These are phyloP conservation scores for Eimeria acervulina DNA, from an alignment of 169 alveolate species.

Conservation along the genomic window DNA sequence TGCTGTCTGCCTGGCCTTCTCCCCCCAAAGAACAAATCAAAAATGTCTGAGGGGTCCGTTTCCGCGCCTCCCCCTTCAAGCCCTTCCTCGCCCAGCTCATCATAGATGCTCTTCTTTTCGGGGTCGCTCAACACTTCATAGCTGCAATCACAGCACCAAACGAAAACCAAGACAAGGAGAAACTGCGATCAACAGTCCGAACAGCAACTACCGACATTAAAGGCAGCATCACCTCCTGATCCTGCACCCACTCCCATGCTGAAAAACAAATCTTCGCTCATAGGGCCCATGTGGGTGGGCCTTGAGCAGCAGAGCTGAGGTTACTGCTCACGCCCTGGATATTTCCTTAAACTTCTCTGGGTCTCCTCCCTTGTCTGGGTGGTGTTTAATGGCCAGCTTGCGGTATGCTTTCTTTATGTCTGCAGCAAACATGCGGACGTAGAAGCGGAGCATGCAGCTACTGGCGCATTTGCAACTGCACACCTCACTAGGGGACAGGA, in stretches of 20 bases:
- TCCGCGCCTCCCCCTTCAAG: conserved; percentile 93
- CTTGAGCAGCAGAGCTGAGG: background rate
- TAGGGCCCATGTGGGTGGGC: background rate
- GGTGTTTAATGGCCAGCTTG: conserved; percentile 97
- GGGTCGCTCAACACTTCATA: conserved; percentile 98
- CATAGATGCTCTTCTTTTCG: conserved; percentile 97
- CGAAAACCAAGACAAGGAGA: no score
- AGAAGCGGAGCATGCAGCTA: background rate
- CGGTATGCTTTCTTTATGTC: conserved; percentile 98
- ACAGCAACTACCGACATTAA: no score
- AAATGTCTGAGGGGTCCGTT: conserved; percentile 92
- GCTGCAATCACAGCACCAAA: conserved; percentile 83
- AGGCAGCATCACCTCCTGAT: no score
- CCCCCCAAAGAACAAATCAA: conserved; percentile 97
- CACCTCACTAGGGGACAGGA: background rate
- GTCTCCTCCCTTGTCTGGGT: conserved; percentile 99
- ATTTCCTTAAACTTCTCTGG: conserved; percentile 98
- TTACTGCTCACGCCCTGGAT: conserved; percentile 94
- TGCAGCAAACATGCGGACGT: conserved; percentile 44
- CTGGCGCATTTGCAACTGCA: background rate
- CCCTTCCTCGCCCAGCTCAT: conserved; percentile 98
- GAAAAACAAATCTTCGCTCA: background rate
- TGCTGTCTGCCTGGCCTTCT: conserved; percentile 90
- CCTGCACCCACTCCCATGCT: no score
- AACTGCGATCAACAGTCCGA: no score